Conservation (phyloP, 2,329 filamentous ascomycete genomes). For the Fonsecaea monophora region DNA sequence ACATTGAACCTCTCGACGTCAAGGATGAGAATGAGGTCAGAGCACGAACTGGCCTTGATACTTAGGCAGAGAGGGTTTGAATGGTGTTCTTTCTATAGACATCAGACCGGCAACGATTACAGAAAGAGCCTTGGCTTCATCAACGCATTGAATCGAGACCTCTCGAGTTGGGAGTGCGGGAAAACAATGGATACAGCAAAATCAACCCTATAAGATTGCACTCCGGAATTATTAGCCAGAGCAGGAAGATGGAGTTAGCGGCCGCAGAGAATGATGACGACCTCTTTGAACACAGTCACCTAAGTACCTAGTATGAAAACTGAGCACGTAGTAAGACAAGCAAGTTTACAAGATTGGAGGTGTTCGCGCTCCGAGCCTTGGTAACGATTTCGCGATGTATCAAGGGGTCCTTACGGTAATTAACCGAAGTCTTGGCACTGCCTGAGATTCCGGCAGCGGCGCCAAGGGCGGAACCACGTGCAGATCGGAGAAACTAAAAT, state of each 20-base stretch:
- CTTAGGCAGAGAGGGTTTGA: constrained; percentile 18
- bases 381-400: background rate
- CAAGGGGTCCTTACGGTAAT: background rate
- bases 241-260: background rate
- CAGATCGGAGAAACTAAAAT: background rate
- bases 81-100: background rate
- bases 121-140: background rate
- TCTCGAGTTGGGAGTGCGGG: background rate
- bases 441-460: background rate
- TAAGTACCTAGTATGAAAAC: background rate
- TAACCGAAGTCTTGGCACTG: background rate
- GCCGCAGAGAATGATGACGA: background rate
- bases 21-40: constrained; percentile 44
- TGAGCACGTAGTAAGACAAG: background rate
- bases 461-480: background rate
- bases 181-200: constrained; percentile 1
- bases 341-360: background rate
- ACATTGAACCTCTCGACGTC: constrained; percentile 77
- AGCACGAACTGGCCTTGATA: constrained; percentile 37
- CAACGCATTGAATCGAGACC: background rate
- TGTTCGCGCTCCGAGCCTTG: background rate
- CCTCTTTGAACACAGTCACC: background rate
- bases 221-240: background rate
- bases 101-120: background rate
- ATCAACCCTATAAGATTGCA: background rate